Conservation (phyloP, 2,329 filamentous ascomycete genomes). For the Neofusicoccum ribis region DNA sequence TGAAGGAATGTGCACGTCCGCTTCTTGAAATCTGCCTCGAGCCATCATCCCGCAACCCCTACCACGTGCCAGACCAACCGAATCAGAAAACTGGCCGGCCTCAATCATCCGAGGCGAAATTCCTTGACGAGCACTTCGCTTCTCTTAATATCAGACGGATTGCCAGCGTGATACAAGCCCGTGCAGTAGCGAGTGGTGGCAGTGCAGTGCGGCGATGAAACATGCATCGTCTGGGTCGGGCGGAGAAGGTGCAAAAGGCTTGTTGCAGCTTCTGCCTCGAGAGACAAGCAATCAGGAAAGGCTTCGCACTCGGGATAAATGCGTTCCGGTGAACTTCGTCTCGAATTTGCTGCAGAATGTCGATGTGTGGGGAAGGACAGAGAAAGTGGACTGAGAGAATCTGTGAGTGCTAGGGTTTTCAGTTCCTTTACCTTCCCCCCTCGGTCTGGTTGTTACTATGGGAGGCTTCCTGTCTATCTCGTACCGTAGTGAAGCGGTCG, state of each 20-base stretch:
- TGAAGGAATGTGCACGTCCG: too few relatives aligned
- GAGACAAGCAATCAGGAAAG: too few relatives aligned
- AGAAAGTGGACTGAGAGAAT: background rate
- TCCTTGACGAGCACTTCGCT: background rate
- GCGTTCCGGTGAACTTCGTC: background rate
- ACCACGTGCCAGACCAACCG: too few relatives aligned
- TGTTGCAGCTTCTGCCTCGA: background rate
- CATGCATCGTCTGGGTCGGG: background rate
- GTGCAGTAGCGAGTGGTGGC: background rate
- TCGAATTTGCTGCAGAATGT: background rate
- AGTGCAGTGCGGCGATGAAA: background rate
- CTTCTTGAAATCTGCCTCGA: too few relatives aligned
- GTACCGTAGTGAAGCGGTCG: too few relatives aligned
- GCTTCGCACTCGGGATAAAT: too few relatives aligned
- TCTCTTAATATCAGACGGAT: background rate
- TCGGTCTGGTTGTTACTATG: too few relatives aligned
- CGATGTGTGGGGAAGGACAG: background rate
- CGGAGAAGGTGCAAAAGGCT: background rate
- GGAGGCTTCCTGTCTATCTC: too few relatives aligned
- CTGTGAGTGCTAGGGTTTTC: background rate
- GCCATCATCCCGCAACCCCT: too few relatives aligned
- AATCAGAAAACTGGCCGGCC: too few relatives aligned
- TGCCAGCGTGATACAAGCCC: background rate
- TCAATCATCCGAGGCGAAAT: background rate
- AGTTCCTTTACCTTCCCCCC: background rate